These are phyloP conservation scores for Vigna trinervia DNA, from an alignment of 306 rosid genomes.

Conservation along the genomic window DNA sequence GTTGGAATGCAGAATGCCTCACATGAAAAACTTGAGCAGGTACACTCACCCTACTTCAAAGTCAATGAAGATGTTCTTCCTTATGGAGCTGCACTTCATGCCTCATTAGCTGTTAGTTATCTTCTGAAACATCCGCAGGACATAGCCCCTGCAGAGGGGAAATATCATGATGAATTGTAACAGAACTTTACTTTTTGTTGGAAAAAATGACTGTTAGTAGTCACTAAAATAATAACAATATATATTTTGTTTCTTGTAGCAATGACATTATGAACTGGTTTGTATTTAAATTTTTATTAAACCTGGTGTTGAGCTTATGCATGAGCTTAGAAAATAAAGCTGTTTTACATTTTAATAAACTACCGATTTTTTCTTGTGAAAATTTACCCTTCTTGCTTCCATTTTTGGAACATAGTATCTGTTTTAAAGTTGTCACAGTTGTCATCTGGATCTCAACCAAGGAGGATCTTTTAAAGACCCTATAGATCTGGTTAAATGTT, in stretches of 20 bases:
- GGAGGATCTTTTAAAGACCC: no score
- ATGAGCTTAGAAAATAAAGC: no score
- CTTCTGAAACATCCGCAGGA: constrained; percentile 52
- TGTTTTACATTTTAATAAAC: no score
- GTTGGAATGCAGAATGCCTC: constrained; percentile 66
- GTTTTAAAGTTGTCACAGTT: no score
- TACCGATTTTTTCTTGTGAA: no score
- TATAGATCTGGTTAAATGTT: no score
- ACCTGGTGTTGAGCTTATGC: neutral
- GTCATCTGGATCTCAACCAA: no score
- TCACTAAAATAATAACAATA: neutral
- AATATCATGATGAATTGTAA: constrained; percentile 54
- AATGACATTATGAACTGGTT: neutral
- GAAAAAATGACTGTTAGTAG: neutral
- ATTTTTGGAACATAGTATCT: no score
- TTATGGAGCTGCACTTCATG: constrained; percentile 89
- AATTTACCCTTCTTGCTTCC: no score
- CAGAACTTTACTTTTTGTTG: neutral
- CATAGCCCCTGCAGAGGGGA: constrained; percentile 33
- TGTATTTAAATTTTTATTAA: neutral
- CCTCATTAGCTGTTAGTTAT: constrained; percentile 71
- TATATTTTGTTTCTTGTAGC: neutral
- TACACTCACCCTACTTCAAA: constrained; percentile 62
- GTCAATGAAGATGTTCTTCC: constrained; percentile 76
- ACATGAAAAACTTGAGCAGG: constrained; percentile 45